Evolutionary conservation across 176 grass and related monocot species (phyloP).

Genomic region (Musa itinerans): DNA sequence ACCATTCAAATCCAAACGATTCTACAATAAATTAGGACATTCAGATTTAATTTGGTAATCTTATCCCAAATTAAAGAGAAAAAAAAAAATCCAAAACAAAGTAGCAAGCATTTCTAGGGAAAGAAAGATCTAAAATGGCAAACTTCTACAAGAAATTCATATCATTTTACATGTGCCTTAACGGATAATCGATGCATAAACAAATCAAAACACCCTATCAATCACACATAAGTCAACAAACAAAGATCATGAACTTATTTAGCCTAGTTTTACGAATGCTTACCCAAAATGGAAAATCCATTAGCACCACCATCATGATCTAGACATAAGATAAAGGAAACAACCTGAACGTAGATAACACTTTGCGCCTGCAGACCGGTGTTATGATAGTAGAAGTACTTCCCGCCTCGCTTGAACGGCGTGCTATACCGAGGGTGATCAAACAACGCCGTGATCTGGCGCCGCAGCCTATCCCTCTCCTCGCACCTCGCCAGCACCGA

Average conservation of each 20-base stretch:
- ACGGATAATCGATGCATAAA: too few relatives aligned
- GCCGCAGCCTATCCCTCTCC: conserved; percentile 49
- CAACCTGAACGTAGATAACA: conserved; percentile 83
- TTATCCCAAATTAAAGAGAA: too few relatives aligned
- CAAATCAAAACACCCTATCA: too few relatives aligned
- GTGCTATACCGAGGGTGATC: conserved; percentile 70
- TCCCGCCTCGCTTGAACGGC: conserved; percentile 65
- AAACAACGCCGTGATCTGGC: conserved; percentile 50
- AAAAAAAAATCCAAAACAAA: too few relatives aligned
- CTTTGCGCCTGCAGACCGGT: conserved; percentile 90
- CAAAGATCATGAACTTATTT: neutral
- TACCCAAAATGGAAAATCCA: neutral
- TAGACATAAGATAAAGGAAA: neutral
- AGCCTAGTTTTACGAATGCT: neutral
- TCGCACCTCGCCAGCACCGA: conserved; percentile 45
- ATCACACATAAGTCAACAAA: neutral
- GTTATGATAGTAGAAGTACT: conserved; percentile 90
- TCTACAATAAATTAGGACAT: too few relatives aligned
- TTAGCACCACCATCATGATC: neutral
- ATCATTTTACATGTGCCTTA: too few relatives aligned
- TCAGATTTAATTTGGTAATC: too few relatives aligned
- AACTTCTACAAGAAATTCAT: too few relatives aligned
- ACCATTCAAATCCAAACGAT: neutral
- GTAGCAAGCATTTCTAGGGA: too few relatives aligned
- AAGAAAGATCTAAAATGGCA: too few relatives aligned